Percentiles rank a stretch among this genome's conserved stretches.
phyloP scores from a whole-genome alignment of 768 basidiomycete species.

The Tephrocybe sp. region DNA sequence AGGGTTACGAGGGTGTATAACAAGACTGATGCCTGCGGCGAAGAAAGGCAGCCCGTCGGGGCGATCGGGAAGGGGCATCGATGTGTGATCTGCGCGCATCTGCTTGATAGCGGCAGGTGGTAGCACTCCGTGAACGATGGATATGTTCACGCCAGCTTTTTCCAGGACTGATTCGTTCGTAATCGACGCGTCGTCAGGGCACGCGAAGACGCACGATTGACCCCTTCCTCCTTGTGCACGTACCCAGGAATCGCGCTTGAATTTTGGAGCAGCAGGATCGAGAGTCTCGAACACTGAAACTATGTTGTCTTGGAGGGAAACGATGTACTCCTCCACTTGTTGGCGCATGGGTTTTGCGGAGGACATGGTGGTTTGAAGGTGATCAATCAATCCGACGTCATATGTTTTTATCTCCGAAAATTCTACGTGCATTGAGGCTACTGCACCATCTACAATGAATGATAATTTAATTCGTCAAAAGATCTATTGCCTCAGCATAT shows the following conservation, averaged over 20 bases:
- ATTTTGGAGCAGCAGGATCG: conserved; percentile 66
- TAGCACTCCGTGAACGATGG: conserved; percentile 83
- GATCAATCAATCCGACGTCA: neutral
- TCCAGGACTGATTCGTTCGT: conserved; percentile 62
- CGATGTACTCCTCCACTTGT: conserved; percentile 75
- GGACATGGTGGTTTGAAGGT: conserved; percentile 14
- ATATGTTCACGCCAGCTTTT: conserved; percentile 96
- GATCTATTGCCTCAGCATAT: conserved; percentile 74
- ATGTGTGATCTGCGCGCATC: conserved; percentile 91
- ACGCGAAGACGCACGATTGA: conserved; percentile 78
- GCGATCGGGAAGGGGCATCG: conserved; percentile 63
- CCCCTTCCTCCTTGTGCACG: conserved; percentile 75
- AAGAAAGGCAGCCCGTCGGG: conserved; percentile 82
- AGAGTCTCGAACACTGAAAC: conserved; percentile 74
- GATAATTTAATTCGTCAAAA: conserved; percentile 36
- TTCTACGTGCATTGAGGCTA: neutral
- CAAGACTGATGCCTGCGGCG: conserved; percentile 88
- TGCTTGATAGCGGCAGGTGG: conserved; percentile 88
- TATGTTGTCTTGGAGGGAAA: conserved; percentile 74
- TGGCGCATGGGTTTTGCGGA: conserved; percentile 58
- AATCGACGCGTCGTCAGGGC: conserved; percentile 32
- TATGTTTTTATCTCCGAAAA: neutral
- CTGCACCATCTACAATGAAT: neutral
- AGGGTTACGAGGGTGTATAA: conserved; percentile 93
- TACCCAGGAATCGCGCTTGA: conserved; percentile 81